phyloP scores from a whole-genome alignment of 2,329 filamentous ascomycete genomes.

The Fusarium miscanthi region DNA sequence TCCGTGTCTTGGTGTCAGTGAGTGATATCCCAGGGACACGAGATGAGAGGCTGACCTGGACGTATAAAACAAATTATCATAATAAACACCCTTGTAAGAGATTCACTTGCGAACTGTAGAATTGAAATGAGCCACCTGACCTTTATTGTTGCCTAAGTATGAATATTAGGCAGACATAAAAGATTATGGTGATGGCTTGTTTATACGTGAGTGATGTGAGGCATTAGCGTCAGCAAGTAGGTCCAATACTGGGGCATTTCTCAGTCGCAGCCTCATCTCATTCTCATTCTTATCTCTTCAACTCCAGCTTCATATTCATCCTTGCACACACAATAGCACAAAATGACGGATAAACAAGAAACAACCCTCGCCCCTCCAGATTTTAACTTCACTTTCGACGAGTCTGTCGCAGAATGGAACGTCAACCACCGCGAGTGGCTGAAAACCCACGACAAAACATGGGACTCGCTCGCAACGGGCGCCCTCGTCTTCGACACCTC shows the following conservation, averaged over 20 bases:
- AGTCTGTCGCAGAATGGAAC: conserved; percentile 40
- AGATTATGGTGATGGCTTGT: not conserved
- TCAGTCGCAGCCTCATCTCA: not conserved
- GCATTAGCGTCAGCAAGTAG: conserved; percentile 8
- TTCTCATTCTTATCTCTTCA: not conserved
- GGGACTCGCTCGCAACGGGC: conserved; percentile 48
- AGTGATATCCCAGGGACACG: not conserved
- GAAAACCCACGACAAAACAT: conserved; percentile 38
- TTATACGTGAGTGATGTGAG: not conserved
- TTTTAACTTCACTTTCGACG: conserved; percentile 41
- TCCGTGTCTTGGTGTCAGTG: not conserved
- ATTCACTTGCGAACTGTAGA: not conserved
- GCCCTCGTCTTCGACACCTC: conserved; percentile 51
- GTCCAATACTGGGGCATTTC: not conserved
- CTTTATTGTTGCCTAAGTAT: not conserved
- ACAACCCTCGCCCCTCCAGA: not conserved
- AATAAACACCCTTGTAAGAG: not conserved
- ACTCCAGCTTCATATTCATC: not conserved
- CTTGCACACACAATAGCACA: not conserved
- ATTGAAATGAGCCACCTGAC: not conserved
- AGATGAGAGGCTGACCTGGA: not conserved
- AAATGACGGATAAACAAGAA: conserved; percentile 21
- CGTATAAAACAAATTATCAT: not conserved
- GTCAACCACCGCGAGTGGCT: conserved; percentile 44
- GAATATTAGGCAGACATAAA: conserved; percentile 8